Conservation (phyloP, 2,329 filamentous ascomycete species). For the Stemphylium lycopersici region DNA sequence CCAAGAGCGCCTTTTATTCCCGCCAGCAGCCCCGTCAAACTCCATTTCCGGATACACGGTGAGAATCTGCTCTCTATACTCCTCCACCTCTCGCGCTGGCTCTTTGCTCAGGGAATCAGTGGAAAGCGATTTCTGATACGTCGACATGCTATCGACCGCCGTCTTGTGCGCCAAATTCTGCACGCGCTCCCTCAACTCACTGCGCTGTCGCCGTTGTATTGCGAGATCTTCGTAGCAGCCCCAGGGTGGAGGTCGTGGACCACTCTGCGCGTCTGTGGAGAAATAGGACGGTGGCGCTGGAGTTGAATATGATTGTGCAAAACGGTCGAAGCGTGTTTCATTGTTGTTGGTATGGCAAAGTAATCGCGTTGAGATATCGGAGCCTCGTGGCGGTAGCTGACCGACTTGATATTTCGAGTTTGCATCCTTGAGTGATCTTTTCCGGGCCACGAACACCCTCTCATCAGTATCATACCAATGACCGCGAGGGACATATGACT, state of each 20-base stretch:
- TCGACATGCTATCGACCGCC: not conserved
- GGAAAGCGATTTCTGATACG: not conserved
- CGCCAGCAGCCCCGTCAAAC: conserved; percentile 22
- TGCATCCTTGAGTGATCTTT: conserved; percentile 17
- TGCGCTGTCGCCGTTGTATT: conserved; percentile 11
- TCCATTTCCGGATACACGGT: conserved; percentile 31
- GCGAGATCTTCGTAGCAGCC: conserved; percentile 17
- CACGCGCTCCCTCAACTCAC: conserved; percentile 8
- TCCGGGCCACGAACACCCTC: not conserved
- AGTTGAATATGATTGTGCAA: not conserved
- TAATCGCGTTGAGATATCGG: not conserved
- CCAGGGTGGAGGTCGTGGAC: conserved; percentile 24
- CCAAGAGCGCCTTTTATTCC: conserved; percentile 4
- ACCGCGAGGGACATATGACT: conserved; percentile 1
- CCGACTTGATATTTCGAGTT: conserved; percentile 16
- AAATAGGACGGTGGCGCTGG: not conserved
- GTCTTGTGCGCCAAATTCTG: not conserved
- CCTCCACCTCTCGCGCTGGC: conserved; percentile 24
- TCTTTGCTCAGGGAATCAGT: conserved; percentile 5
- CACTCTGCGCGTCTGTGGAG: conserved; percentile 4
- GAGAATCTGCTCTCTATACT: conserved; percentile 26
- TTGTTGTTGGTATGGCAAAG: not conserved
- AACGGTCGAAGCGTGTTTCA: not conserved
- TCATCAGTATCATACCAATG: conserved; percentile 3
- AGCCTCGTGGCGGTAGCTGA: conserved; percentile 2